Evolutionary conservation across 768 basidiomycete genomes (phyloP).

Genomic region (Calocybe gangraenosa): DNA sequence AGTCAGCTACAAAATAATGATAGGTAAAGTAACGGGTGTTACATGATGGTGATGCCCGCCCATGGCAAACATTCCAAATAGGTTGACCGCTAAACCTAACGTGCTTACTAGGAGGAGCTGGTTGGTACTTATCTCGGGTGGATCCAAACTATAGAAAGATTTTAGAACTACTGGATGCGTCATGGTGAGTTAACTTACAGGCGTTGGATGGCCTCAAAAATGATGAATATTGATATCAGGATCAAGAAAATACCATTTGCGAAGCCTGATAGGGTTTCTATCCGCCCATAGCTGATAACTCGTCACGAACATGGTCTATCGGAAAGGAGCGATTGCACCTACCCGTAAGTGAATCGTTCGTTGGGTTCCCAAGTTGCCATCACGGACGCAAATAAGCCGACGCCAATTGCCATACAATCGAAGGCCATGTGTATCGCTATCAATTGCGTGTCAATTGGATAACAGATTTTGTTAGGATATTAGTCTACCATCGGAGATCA

Average conservation of each 20-base stretch:
- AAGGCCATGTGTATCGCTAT: conserved; percentile 99
- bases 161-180: not conserved
- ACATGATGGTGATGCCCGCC: conserved; percentile 92
- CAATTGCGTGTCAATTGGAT: conserved; percentile 5
- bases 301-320: conserved; percentile 3
- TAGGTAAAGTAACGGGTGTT: conserved; percentile 19
- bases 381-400: conserved; percentile 92
- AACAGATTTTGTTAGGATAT: not conserved
- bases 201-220: conserved; percentile 95
- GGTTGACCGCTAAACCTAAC: conserved; percentile 86
- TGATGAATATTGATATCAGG: conserved; percentile 94
- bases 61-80: conserved; percentile 99
- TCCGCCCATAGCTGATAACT: conserved; percentile 77
- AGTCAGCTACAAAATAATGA: conserved; percentile 1
- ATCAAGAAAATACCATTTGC: conserved; percentile 95
- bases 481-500: conserved; percentile 87
- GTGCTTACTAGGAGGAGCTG: conserved; percentile 88
- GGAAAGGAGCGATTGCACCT: conserved; percentile 16
- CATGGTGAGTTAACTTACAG: conserved; percentile 49
- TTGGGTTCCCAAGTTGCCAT: conserved; percentile 99
- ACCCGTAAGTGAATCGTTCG: conserved; percentile 94
- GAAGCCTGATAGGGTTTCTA: conserved; percentile 97
- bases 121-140: conserved; percentile 96
- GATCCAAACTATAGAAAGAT: conserved; percentile 58
- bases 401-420: conserved; percentile 95